Conservation (phyloP, 345 rosid species). For the Theobroma cacao region DNA sequence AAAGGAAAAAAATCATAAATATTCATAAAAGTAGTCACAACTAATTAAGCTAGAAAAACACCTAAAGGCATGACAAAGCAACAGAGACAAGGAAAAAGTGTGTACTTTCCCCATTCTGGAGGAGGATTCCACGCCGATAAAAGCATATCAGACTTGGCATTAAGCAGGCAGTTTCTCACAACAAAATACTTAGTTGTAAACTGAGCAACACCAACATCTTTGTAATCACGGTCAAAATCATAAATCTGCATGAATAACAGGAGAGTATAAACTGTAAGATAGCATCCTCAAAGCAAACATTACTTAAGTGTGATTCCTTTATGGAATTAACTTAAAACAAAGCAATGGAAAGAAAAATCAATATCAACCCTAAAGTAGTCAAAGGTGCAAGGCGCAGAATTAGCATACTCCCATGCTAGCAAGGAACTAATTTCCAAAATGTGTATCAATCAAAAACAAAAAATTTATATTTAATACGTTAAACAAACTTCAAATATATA, state of each 20-base stretch:
- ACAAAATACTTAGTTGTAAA: slow-evolving; percentile 85
- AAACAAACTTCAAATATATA: neutral
- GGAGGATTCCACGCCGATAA: slow-evolving; percentile 98
- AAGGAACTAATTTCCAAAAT: neutral
- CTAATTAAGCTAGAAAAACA: neutral
- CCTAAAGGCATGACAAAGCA: neutral
- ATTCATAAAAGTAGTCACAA: neutral
- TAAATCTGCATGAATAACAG: slow-evolving; percentile 55
- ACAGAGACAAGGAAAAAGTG: slow-evolving; percentile 10
- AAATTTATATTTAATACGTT: neutral
- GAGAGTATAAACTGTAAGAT: slow-evolving; percentile 9
- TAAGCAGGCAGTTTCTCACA: slow-evolving; percentile 75
- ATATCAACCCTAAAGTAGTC: neutral
- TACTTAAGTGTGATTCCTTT: neutral
- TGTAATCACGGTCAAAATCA: slow-evolving; percentile 97
- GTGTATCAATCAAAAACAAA: neutral
- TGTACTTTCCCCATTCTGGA: slow-evolving; percentile 97
- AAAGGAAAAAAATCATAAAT: neutral
- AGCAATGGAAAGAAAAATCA: neutral
- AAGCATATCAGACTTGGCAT: slow-evolving; percentile 89
- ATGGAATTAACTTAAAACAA: neutral
- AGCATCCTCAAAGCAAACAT: slow-evolving; percentile 7
- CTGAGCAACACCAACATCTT: slow-evolving; percentile 89
- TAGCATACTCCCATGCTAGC: neutral
- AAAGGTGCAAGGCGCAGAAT: slow-evolving; percentile 1